Evolutionary conservation across 2,329 filamentous ascomycete species (phyloP), one percentile per base, ranked within the genome.

Genomic region (Zasmidium cellare): DNA sequence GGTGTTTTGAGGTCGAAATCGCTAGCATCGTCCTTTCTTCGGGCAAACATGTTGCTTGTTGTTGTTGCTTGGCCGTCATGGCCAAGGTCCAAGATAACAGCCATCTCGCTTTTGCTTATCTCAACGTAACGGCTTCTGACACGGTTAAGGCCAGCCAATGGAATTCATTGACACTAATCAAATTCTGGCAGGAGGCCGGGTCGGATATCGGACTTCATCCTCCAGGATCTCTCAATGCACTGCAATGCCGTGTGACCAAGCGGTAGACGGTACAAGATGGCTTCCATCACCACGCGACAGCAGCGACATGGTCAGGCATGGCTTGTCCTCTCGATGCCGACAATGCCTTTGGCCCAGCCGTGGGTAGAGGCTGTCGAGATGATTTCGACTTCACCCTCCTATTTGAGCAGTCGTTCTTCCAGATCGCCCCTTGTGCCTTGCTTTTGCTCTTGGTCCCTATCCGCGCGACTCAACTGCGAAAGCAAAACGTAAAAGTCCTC

Each of bases 371-470:
- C 46, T 65, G 55, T 48, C 62, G 62, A 12, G 50, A 56, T 23
- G 46, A 57, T 50, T 67, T 68, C 57, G 66, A 68, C 58, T 66
- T 68, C 55, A 68, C 65, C 19, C 55, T 68, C 16, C 48, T 59
- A 3, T 68, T 67, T 46, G 66, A 67, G 49, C 63, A 67, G 51
- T 55, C 55, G n/a, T 51, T 68, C 53, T 53, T 68, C 20, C 60
- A 61, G 31, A 58, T 65, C 49, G 54, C 51, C 7, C 62, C 65
- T 2, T 61, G 57, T 22, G 60, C 64, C 14, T 35, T 68, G 7
- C 51, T 67, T 2, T 25, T 66, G 2, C 41, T 67, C 5, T 24
- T 58, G 9, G 52, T 64, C 2, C 64, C 62, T 3, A 20, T 62
- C 3, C 53, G 64, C 19, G 54, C 56, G 18, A 48, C 60, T 5